phyloP scores from a whole-genome alignment of 768 basidiomycete species.

The Daedaleopsis sinensis region DNA sequence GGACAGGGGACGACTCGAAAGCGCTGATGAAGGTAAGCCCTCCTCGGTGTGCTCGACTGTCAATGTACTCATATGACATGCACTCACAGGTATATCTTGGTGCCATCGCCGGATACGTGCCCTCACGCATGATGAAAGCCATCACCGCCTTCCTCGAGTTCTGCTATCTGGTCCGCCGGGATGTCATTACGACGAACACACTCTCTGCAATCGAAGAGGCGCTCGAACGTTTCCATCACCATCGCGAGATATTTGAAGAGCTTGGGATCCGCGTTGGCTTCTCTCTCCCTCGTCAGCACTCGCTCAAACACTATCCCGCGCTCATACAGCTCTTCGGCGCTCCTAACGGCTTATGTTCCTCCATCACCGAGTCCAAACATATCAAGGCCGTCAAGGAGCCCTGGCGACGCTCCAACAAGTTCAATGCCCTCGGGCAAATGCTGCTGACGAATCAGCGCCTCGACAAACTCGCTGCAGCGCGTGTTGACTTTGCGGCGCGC shows the following conservation, averaged over 20 bases:
- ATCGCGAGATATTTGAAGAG: slow-evolving; percentile 17
- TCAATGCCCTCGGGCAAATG: slow-evolving; percentile 1
- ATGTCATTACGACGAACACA: background rate
- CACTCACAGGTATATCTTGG: slow-evolving; percentile 27
- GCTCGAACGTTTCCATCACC: slow-evolving; percentile 16
- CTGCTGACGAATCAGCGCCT: background rate
- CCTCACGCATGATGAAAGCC: slow-evolving; percentile 12
- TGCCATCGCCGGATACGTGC: slow-evolving; percentile 22
- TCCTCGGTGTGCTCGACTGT: background rate
- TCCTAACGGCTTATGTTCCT: slow-evolving; percentile 31
- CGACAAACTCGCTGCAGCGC: background rate
- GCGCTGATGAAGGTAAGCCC: slow-evolving; percentile 30
- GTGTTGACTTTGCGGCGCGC: too few species aligned
- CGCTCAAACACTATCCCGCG: slow-evolving; percentile 26
- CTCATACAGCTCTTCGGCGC: slow-evolving; percentile 25
- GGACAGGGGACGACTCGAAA: slow-evolving; percentile 33
- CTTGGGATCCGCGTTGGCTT: slow-evolving; percentile 20
- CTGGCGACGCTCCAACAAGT: background rate
- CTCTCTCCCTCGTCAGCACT: slow-evolving; percentile 26
- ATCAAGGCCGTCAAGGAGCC: slow-evolving; percentile 1
- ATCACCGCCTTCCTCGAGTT: slow-evolving; percentile 26
- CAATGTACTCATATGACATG: background rate
- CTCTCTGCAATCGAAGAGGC: slow-evolving; percentile 13
- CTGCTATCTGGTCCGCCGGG: slow-evolving; percentile 24
- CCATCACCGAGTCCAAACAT: slow-evolving; percentile 29